phyloP scores from a whole-genome alignment of 2,329 filamentous ascomycete genomes.

The Penicillium hordei region DNA sequence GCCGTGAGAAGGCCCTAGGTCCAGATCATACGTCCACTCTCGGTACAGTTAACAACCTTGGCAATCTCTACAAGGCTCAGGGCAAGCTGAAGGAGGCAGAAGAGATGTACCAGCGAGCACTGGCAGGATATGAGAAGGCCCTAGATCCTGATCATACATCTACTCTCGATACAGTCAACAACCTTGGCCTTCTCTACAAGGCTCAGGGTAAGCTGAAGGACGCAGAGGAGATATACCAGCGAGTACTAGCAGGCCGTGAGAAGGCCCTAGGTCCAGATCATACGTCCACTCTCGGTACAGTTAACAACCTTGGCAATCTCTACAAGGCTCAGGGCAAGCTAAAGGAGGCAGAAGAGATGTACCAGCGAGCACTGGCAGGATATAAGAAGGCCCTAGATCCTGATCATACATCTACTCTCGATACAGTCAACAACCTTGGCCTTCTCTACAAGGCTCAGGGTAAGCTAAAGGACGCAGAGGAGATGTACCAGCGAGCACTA shows the following conservation, averaged over 20 bases:
- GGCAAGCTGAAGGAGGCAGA: too few species aligned
- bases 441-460: constrained; percentile 2
- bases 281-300: constrained; percentile 5
- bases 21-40: constrained; percentile 12
- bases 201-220: constrained; percentile 18
- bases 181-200: too few species aligned
- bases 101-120: too few species aligned
- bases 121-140: too few species aligned
- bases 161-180: too few species aligned
- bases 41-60: constrained; percentile 12
- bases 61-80: neutral
- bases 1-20: constrained; percentile 17
- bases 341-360: too few species aligned
- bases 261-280: constrained; percentile 18
- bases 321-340: too few species aligned
- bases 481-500: constrained; percentile 17
- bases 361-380: too few species aligned
- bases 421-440: too few species aligned
- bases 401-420: too few species aligned
- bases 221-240: constrained; percentile 21
- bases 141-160: too few species aligned
- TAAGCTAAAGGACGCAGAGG: constrained; percentile 21
- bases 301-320: constrained; percentile 11
- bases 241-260: constrained; percentile 15
- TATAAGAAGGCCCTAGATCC: too few species aligned